Evolutionary conservation across 768 basidiomycete species (phyloP).

Genomic region (Clitopilus passeckerianus): DNA sequence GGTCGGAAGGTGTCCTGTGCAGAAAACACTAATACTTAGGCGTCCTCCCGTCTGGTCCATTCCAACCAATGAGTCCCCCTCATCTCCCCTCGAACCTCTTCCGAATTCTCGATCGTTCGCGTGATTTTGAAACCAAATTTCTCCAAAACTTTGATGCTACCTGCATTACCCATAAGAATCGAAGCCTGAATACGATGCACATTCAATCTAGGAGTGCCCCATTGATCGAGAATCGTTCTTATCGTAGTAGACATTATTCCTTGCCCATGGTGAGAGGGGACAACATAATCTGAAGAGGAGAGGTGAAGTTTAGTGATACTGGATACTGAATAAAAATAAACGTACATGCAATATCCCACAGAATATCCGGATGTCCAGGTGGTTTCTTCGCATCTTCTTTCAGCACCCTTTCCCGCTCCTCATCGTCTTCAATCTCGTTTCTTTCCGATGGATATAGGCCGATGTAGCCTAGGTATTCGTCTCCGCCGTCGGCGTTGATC

Average conservation of each 20-base stretch:
- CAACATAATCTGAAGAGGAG: constrained; percentile 5
- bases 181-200: constrained; percentile 6
- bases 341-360: constrained; percentile 50
- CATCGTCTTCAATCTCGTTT: constrained; percentile 21
- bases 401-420: constrained; percentile 16
- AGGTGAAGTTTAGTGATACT: neutral
- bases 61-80: constrained; percentile 7
- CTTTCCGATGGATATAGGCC: constrained; percentile 22
- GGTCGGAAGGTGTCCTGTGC: no score
- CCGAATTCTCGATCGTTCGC: neutral
- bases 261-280: constrained; percentile 9
- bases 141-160: constrained; percentile 9
- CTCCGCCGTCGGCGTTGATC: constrained; percentile 23
- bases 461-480: constrained; percentile 26
- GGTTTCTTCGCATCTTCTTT: constrained; percentile 30
- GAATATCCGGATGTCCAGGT: constrained; percentile 39
- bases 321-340: neutral
- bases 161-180: constrained; percentile 6
- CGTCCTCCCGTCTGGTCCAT: constrained; percentile 13
- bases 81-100: constrained; percentile 3
- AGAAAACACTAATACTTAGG: neutral
- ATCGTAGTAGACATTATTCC: constrained; percentile 10
- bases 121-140: constrained; percentile 6
- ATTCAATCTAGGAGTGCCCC: constrained; percentile 8
- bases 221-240: constrained; percentile 3